Evolutionary conservation across 805 yeast genomes (phyloP).

Genomic region (Lachancea dasiensis): DNA sequence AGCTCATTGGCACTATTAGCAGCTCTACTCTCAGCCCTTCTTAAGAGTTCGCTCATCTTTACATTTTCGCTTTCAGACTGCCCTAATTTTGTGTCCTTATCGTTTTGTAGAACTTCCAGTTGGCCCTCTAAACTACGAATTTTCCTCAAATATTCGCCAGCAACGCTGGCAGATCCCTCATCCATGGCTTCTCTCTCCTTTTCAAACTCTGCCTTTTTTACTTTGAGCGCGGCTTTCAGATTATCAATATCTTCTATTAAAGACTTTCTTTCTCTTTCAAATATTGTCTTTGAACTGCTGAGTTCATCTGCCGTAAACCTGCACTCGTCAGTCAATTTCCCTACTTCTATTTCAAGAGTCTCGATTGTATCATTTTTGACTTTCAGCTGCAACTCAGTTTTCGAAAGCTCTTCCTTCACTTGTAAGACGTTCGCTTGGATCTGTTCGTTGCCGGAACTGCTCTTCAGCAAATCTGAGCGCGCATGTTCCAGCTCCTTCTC

Average conservation of each 20-base stretch:
- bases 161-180: slow-evolving; percentile 44
- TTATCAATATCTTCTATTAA: slow-evolving; percentile 27
- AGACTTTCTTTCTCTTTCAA: slow-evolving; percentile 1
- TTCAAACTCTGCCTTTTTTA: slow-evolving; percentile 41
- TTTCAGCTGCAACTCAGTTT: neutral
- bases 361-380: neutral
- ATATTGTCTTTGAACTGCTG: neutral
- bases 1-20: neutral
- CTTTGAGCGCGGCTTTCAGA: slow-evolving; percentile 33
- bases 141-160: slow-evolving; percentile 40
- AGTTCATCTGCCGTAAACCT: neutral
- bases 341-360: neutral
- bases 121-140: slow-evolving; percentile 12
- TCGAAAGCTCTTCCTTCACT: neutral
- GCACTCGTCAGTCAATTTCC: neutral
- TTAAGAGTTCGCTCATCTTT: slow-evolving; percentile 1
- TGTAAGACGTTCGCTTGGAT: too few species aligned
- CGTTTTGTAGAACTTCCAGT: slow-evolving; percentile 1
- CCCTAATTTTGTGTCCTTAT: neutral
- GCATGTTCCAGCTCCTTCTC: neutral
- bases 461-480: too few species aligned
- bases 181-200: slow-evolving; percentile 43
- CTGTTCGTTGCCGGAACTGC: too few species aligned
- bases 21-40: slow-evolving; percentile 5
- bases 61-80: slow-evolving; percentile 7